A percentile compares a stretch with the other conserved stretches of the same genome.
phyloP scores from a whole-genome alignment of 1,284 basidiomycete species.

The Hortiboletus rubellus region DNA sequence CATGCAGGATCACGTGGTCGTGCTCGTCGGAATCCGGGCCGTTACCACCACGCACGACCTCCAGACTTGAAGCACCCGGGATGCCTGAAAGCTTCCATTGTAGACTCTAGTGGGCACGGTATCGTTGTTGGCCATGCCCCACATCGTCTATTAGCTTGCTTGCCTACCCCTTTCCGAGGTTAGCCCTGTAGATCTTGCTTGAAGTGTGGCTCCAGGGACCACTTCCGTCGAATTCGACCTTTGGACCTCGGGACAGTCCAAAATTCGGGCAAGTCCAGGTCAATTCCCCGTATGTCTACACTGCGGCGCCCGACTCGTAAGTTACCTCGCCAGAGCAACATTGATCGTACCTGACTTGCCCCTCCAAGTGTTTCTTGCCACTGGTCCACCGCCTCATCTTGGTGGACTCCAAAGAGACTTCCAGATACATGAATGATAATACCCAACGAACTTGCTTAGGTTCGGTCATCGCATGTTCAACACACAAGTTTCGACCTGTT shows the following conservation, averaged over 20 bases:
- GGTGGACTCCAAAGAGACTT: neutral
- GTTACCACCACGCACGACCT: no score
- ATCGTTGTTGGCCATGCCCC: neutral
- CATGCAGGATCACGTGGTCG: conserved; percentile 19
- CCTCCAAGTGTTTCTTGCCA: no score
- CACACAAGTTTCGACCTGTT: neutral
- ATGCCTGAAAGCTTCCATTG: no score
- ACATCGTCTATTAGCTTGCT: conserved; percentile 7
- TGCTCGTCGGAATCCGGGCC: no score
- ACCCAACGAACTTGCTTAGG: no score
- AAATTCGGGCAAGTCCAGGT: conserved; percentile 33
- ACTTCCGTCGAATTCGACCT: conserved; percentile 20
- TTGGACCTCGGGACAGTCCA: conserved; percentile 39
- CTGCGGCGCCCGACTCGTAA: conserved; percentile 39
- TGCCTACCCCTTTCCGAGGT: conserved; percentile 6
- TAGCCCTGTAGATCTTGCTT: conserved; percentile 6
- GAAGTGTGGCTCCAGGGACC: conserved; percentile 42
- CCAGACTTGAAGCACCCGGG: no score
- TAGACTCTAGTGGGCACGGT: neutral
- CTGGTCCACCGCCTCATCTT: no score
- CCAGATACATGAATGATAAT: neutral
- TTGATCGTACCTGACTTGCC: neutral
- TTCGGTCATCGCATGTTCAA: no score
- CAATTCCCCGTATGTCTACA: conserved; percentile 34
- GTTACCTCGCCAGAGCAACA: conserved; percentile 20